Percentiles rank a stretch among this genome's conserved stretches.
Conservation (phyloP, 441 rosid genomes). For the Brassica balearica region DNA sequence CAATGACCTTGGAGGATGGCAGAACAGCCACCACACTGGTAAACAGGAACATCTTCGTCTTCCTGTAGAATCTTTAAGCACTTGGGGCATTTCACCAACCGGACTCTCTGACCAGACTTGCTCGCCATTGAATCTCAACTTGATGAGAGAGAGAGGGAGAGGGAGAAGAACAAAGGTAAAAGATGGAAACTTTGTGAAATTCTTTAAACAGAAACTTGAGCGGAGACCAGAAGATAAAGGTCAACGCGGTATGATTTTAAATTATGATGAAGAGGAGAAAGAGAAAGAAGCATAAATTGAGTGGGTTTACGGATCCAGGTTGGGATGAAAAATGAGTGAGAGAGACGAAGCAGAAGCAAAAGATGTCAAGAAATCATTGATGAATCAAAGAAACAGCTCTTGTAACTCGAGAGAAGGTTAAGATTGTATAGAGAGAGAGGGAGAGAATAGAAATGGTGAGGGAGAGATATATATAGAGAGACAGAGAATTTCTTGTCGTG, state of each 20-base stretch:
- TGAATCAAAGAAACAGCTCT: constrained; percentile 27
- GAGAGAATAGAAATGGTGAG: not conserved
- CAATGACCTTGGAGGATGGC: constrained; percentile 69
- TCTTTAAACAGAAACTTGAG: constrained; percentile 3
- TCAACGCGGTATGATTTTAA: constrained; percentile 37
- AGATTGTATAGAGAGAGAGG: constrained; percentile 23
- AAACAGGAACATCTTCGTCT: constrained; percentile 64
- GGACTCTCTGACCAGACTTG: constrained; percentile 51
- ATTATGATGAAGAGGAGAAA: not conserved
- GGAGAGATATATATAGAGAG: constrained; percentile 7
- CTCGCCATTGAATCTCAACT: constrained; percentile 46
- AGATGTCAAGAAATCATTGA: not conserved
- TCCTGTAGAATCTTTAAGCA: constrained; percentile 74
- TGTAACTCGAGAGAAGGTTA: constrained; percentile 27
- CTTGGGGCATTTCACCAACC: constrained; percentile 85
- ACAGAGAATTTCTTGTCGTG: constrained; percentile 42
- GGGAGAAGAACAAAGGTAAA: not conserved
- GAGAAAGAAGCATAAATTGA: not conserved
- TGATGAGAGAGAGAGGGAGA: not conserved
- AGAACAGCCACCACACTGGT: constrained; percentile 79
- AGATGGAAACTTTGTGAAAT: constrained; percentile 30
- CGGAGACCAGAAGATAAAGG: constrained; percentile 35
- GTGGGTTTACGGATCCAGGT: constrained; percentile 40
- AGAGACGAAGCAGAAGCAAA: not conserved
- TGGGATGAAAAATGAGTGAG: not conserved